phyloP scores from a whole-genome alignment of 2,329 filamentous ascomycete genomes.

The Escovopsis sp. region DNA sequence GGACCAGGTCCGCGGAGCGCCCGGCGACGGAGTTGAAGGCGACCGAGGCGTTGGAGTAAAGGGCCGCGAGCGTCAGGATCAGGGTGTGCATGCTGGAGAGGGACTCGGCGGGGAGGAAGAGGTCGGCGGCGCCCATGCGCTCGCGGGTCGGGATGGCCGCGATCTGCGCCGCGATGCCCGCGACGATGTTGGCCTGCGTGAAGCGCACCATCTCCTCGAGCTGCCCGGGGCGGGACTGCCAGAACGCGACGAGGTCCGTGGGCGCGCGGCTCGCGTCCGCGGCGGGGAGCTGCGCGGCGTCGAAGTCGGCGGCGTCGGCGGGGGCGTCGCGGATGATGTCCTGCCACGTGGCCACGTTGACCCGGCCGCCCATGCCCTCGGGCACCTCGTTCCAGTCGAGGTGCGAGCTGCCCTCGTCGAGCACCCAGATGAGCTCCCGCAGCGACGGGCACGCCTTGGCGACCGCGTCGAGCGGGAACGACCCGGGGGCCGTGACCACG shows the following conservation, averaged over 20 bases:
- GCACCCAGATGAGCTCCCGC: constrained; percentile 77
- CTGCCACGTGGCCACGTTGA: constrained; percentile 86
- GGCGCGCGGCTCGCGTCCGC: constrained; percentile 38
- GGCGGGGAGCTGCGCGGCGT: constrained; percentile 48
- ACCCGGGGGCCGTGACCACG: constrained; percentile 71
- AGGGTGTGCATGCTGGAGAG: constrained; percentile 70
- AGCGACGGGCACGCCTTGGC: constrained; percentile 55
- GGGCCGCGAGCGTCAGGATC: constrained; percentile 62
- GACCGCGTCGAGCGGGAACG: constrained; percentile 66
- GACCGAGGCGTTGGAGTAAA: constrained; percentile 73
- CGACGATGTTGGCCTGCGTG: constrained; percentile 69
- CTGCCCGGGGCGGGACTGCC: constrained; percentile 38
- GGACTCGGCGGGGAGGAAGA: constrained; percentile 73
- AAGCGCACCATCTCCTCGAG: constrained; percentile 65
- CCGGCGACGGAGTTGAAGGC: constrained; percentile 82
- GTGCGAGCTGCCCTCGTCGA: constrained; percentile 77
- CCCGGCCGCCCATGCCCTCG: constrained; percentile 54
- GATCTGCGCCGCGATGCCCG: constrained; percentile 68
- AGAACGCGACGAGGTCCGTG: constrained; percentile 50
- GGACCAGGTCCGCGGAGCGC: constrained; percentile 51
- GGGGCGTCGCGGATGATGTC: constrained; percentile 65
- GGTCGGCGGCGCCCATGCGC: constrained; percentile 57
- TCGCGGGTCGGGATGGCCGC: constrained; percentile 62
- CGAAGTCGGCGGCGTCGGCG: constrained; percentile 36
- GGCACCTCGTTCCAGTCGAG: constrained; percentile 93